Percentiles rank a stretch among this genome's conserved stretches.
Evolutionary conservation across 2,329 filamentous ascomycete species (phyloP).

Genomic region (Pseudovirgaria hyperparasitica): DNA sequence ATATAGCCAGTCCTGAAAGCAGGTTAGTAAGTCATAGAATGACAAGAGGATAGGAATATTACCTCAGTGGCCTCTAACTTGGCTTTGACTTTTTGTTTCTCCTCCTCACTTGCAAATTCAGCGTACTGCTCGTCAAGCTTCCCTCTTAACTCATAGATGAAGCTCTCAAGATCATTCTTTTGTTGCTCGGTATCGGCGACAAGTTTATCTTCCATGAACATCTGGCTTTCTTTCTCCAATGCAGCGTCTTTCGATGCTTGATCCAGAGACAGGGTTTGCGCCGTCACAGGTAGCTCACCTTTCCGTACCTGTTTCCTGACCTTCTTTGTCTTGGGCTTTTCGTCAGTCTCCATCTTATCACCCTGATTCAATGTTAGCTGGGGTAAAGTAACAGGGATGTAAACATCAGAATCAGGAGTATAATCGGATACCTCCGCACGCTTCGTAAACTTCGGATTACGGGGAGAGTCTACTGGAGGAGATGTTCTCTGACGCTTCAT

Average conservation of each 20-base stretch:
- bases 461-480: slow-evolving; percentile 5
- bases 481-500: too few relatives aligned
- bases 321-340: slow-evolving; percentile 73
- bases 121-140: slow-evolving; percentile 89
- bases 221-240: slow-evolving; percentile 70
- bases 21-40: slow-evolving; percentile 7
- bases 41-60: slow-evolving; percentile 34
- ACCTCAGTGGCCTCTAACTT: slow-evolving; percentile 84
- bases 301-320: slow-evolving; percentile 99
- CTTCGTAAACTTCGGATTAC: too few relatives aligned
- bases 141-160: slow-evolving; percentile 91
- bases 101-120: slow-evolving; percentile 79
- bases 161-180: slow-evolving; percentile 98
- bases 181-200: slow-evolving; percentile 97
- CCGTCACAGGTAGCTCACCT: slow-evolving; percentile 79
- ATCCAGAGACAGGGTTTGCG: slow-evolving; percentile 73
- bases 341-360: slow-evolving; percentile 18
- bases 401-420: too few relatives aligned
- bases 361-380: not conserved
- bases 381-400: too few relatives aligned
- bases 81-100: slow-evolving; percentile 74
- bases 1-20: slow-evolving; percentile 82
- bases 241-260: slow-evolving; percentile 50
- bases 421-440: not conserved
- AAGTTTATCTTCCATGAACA: slow-evolving; percentile 98